A percentile compares a stretch with the other conserved stretches of the same genome.
Evolutionary conservation across 495 filamentous ascomycete genomes (phyloP).

Genomic region (Talaromyces adpressus): DNA sequence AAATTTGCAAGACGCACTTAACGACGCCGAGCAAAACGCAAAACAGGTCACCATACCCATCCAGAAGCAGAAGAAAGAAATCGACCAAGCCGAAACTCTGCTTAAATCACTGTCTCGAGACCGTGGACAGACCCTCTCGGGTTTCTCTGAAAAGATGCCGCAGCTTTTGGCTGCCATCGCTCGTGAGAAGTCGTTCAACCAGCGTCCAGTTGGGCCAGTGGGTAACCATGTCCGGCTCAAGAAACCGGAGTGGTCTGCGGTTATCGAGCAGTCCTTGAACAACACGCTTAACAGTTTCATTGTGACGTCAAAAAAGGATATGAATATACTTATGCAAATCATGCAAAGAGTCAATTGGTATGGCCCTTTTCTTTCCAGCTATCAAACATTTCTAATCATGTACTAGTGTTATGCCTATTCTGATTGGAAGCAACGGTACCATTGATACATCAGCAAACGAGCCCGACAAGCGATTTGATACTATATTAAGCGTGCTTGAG

Average conservation of each 20-base stretch:
- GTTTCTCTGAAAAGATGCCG: constrained; percentile 56
- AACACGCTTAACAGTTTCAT: constrained; percentile 63
- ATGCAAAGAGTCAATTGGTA: constrained; percentile 56
- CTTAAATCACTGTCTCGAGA: constrained; percentile 45
- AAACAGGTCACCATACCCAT: constrained; percentile 19
- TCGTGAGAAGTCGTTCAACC: constrained; percentile 55
- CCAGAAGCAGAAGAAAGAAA: constrained; percentile 26
- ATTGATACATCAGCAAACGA: constrained; percentile 63
- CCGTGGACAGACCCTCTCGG: constrained; percentile 40
- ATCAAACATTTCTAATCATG: constrained; percentile 12
- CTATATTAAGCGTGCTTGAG: constrained; percentile 68
- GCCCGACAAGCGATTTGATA: constrained; percentile 65
- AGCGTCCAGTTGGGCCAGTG: constrained; percentile 77
- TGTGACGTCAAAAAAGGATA: constrained; percentile 67
- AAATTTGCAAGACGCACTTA: constrained; percentile 27
- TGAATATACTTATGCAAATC: constrained; percentile 49
- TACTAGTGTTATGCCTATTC: constrained; percentile 47
- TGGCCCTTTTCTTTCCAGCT: constrained; percentile 8
- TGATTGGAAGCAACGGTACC: constrained; percentile 53
- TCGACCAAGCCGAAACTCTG: constrained; percentile 34
- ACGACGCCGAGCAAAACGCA: constrained; percentile 26
- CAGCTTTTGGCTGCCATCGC: constrained; percentile 59
- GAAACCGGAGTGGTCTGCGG: constrained; percentile 76
- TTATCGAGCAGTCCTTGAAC: constrained; percentile 70
- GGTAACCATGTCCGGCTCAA: constrained; percentile 67